Evolutionary conservation across 148 eudicot species (phyloP).

Genomic region (Heliamphora exappendiculata): DNA sequence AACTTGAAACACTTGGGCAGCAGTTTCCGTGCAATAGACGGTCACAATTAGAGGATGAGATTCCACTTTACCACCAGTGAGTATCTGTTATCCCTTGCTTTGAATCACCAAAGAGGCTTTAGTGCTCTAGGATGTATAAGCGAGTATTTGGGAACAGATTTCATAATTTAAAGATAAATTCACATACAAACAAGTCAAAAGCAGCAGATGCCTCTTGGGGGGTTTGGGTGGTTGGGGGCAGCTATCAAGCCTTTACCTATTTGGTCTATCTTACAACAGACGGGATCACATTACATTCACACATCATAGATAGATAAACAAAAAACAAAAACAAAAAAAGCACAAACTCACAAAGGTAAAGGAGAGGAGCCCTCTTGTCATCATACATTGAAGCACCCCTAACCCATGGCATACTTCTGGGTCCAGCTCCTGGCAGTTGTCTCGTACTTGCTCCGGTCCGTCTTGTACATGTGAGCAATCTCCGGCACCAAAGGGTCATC

Average conservation of each 20-base stretch:
- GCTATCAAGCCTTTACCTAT: not conserved
- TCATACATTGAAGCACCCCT: slow-evolving; percentile 2
- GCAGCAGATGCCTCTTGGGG: not conserved
- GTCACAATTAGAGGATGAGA: not conserved
- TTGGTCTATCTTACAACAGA: slow-evolving; percentile 10
- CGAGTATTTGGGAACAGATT: not conserved
- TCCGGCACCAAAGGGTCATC: slow-evolving; percentile 51
- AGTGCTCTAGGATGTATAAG: not conserved
- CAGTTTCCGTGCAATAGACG: not conserved
- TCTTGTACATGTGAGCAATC: slow-evolving; percentile 60
- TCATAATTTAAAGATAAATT: not conserved
- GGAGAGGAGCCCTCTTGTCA: not conserved
- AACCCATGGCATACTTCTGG: slow-evolving; percentile 53
- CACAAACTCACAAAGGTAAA: not conserved
- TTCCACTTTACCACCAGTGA: not conserved
- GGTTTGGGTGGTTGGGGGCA: not conserved
- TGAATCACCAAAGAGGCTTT: not conserved
- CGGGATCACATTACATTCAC: not conserved
- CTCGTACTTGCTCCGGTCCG: slow-evolving; percentile 47
- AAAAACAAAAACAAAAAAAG: too few relatives aligned
- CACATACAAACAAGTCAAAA: not conserved
- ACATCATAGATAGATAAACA: not conserved
- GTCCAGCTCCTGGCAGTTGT: slow-evolving; percentile 51
- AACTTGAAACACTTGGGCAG: not conserved
- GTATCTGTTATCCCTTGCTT: too few relatives aligned